Evolutionary conservation across 108 stramenopile genomes (phyloP).

Genomic region (Pseudonitzschia multiseries): DNA sequence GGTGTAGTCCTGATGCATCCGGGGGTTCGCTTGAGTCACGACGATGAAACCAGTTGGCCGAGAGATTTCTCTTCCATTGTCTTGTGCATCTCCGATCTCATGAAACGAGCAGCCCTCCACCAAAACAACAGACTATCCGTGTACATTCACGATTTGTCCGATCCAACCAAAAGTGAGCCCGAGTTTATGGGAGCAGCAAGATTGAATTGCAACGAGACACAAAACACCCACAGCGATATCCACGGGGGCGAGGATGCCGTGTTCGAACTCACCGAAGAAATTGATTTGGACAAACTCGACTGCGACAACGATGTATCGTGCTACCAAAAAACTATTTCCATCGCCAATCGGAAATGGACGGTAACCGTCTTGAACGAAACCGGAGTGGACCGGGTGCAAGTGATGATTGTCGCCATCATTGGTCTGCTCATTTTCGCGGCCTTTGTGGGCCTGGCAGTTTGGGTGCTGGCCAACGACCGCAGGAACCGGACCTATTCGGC

Average conservation of each 20-base stretch:
- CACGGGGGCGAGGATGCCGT: background rate
- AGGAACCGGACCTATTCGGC: background rate
- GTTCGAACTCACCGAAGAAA: background rate
- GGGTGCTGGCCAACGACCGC: constrained; percentile 19
- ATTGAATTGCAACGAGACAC: background rate
- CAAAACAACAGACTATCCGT: constrained; percentile 9
- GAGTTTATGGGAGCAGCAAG: constrained; percentile 36
- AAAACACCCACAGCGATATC: background rate
- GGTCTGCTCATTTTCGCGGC: constrained; percentile 34
- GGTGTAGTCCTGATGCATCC: constrained; percentile 31
- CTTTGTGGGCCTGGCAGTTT: constrained; percentile 31
- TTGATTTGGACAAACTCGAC: background rate
- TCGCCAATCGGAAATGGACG: constrained; percentile 41
- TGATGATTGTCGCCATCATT: constrained; percentile 27
- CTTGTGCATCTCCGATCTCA: constrained; percentile 36
- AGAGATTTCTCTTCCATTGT: constrained; percentile 36
- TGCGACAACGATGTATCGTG: constrained; percentile 1
- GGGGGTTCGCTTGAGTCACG: constrained; percentile 7
- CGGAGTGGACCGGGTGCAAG: background rate
- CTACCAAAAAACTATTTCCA: constrained; percentile 20
- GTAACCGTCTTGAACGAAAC: constrained; percentile 30
- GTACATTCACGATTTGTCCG: constrained; percentile 34
- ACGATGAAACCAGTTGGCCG: constrained; percentile 23
- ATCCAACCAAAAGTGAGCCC: constrained; percentile 13
- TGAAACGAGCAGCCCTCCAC: constrained; percentile 7